These are phyloP conservation scores for Paxillus involutus DNA, from an alignment of 768 basidiomycete genomes.

Conservation along the genomic window DNA sequence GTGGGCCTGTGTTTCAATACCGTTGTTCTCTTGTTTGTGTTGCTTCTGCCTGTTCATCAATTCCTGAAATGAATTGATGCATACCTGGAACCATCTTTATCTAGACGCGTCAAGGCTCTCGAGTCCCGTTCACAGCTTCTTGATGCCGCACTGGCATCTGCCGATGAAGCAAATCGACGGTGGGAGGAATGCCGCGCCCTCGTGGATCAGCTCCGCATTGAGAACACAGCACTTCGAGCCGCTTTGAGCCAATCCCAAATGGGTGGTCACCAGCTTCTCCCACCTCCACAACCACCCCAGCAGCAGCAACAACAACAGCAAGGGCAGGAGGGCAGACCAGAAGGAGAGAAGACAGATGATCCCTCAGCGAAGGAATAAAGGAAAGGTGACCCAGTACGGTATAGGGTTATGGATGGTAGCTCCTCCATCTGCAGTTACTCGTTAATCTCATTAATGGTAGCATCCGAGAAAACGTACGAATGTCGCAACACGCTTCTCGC, in stretches of 20 bases:
- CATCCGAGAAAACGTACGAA: slow-evolving; percentile 12
- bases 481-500: neutral
- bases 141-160: slow-evolving; percentile 81
- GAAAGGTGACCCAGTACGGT: neutral
- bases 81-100: slow-evolving; percentile 12
- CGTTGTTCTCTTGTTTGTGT: slow-evolving; percentile 5
- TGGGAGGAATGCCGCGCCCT: slow-evolving; percentile 91
- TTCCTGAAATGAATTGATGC: neutral
- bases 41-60: slow-evolving; percentile 8
- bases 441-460: slow-evolving; percentile 7
- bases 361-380: slow-evolving; percentile 23
- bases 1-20: neutral
- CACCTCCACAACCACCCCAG: slow-evolving; percentile 15
- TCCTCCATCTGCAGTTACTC: neutral
- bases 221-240: slow-evolving; percentile 76
- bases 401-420: neutral
- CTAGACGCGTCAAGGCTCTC: slow-evolving; percentile 82
- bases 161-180: slow-evolving; percentile 84
- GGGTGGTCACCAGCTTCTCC: slow-evolving; percentile 25
- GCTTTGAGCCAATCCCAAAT: slow-evolving; percentile 53
- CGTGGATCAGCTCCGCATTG: slow-evolving; percentile 84
- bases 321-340: slow-evolving; percentile 21
- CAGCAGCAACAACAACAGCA: slow-evolving; percentile 18
- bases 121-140: slow-evolving; percentile 84
- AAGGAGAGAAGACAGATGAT: slow-evolving; percentile 29